Conservation (phyloP, 2,329 filamentous ascomycete species). For the Apiospora hydei region DNA sequence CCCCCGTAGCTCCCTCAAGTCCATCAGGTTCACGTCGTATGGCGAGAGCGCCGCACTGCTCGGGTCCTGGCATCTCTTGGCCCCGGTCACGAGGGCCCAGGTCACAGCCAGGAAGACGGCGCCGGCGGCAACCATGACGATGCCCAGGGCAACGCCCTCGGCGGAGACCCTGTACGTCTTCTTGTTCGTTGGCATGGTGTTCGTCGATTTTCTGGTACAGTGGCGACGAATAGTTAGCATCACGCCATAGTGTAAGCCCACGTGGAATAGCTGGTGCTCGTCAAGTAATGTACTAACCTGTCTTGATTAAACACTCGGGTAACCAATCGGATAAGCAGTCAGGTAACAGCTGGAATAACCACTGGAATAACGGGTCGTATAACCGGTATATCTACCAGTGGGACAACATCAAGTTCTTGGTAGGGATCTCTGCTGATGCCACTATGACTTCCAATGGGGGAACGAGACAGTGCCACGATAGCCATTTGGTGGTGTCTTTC, state of each 20-base stretch:
- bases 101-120: neutral
- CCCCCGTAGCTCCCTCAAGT: slow-evolving; percentile 7
- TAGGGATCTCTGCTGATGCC: neutral
- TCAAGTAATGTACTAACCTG: neutral
- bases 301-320: neutral
- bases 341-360: neutral
- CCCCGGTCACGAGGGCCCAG: neutral
- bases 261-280: neutral
- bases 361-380: neutral
- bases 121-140: neutral
- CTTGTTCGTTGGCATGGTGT: neutral
- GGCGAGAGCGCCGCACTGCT: neutral
- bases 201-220: neutral
- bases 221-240: neutral
- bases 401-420: too few relatives aligned
- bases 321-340: neutral
- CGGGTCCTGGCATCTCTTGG: slow-evolving; percentile 12
- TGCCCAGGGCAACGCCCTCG: neutral
- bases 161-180: neutral
- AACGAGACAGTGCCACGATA: neutral
- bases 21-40: neutral
- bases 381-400: neutral
- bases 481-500: neutral
- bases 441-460: neutral
- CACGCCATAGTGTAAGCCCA: neutral